A percentile compares a stretch with the other conserved stretches of the same genome.
These are phyloP conservation scores for Pichia sp. DNA, from an alignment of 1,139 yeast genomes.

Conservation along the genomic window DNA sequence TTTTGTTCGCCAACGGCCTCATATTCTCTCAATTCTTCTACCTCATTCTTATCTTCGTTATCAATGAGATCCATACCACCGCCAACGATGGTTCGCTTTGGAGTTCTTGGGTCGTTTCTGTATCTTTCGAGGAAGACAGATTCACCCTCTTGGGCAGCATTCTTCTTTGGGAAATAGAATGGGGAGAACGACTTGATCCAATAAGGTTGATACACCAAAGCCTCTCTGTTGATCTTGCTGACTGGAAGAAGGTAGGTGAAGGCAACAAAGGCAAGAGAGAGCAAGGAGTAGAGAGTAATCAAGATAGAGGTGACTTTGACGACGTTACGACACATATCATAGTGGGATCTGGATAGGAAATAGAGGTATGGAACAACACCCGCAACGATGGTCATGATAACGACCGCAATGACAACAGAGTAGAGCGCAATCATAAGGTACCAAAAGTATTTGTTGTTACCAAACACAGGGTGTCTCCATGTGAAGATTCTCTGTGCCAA, in stretches of 20 bases:
- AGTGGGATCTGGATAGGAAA: constrained; percentile 45
- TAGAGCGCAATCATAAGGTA: constrained; percentile 49
- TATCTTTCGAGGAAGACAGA: constrained; percentile 50
- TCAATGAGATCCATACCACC: constrained; percentile 38
- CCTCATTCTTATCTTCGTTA: constrained; percentile 35
- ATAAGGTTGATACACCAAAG: constrained; percentile 67
- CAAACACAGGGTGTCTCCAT: constrained; percentile 80
- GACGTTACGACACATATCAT: constrained; percentile 51
- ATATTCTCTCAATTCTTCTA: constrained; percentile 22
- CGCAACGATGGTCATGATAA: constrained; percentile 65
- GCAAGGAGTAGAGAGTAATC: constrained; percentile 53
- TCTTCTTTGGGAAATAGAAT: constrained; percentile 49
- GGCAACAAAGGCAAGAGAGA: constrained; percentile 48
- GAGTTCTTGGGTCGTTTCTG: constrained; percentile 40
- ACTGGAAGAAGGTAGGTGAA: constrained; percentile 56
- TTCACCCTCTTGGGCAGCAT: constrained; percentile 48
- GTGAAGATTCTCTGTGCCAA: constrained; percentile 75
- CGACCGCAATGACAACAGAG: constrained; percentile 50
- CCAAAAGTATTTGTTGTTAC: constrained; percentile 55
- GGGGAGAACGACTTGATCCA: constrained; percentile 68
- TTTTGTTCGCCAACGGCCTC: constrained; percentile 22
- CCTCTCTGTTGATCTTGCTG: constrained; percentile 48
- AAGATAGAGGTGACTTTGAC: constrained; percentile 55
- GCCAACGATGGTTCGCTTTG: constrained; percentile 38
- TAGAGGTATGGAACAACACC: constrained; percentile 61